Base-by-base conservation (phyloP, 1,139 yeast genomes). In the Meyerozyma guilliermondii region DNA sequence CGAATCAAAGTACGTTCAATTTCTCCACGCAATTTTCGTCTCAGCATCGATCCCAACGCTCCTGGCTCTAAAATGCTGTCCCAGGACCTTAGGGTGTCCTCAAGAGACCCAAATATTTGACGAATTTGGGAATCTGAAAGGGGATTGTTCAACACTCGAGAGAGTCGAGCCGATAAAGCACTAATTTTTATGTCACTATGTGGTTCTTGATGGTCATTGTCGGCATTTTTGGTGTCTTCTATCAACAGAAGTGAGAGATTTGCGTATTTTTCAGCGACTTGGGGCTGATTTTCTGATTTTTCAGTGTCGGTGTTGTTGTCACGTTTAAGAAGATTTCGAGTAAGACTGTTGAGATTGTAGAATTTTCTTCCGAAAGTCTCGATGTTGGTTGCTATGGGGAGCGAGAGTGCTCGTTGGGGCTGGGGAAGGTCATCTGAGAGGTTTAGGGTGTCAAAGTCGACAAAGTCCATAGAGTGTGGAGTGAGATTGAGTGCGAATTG, bases 1-100 rank as follows among this genome's bases (percentile, higher is more conserved):
- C 75, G 78, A 44, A 88, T 66, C 36, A 87, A 66, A 45, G 86
- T 89, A n/a, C 71, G 71, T 53, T 88, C 96, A 13, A 88, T 70
- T 41, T 77, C 79, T 38, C 88, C 80, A 42, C 88, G 71, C 44
- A 88, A 65, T 39, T 79, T 74, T 54, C 45, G 56, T 13, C 64
- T 52, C 4, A 61, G 52, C 22, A 56, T 44, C 13, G 56, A 52
- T 31, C 61, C 55, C 45, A 42, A 50, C 3, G 54, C 49, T 3
- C 60, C 63, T 1, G 62, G 57, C 39, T 57, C 60, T 3, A 55
- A 49, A 34, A 56, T 38, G 10, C 44, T 46, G 13, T 43, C 42
- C 22, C 40, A 35, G 16, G 16, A 34, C 16, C 22, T 26, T 31
- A n/a, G 24, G 41, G 68, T 70, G 17, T 65, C 61, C 42, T 82